A percentile compares a stretch with the other conserved stretches of the same genome.
Conservation (phyloP, 2,329 filamentous ascomycete genomes). For the Trichophyton schoenleinii region DNA sequence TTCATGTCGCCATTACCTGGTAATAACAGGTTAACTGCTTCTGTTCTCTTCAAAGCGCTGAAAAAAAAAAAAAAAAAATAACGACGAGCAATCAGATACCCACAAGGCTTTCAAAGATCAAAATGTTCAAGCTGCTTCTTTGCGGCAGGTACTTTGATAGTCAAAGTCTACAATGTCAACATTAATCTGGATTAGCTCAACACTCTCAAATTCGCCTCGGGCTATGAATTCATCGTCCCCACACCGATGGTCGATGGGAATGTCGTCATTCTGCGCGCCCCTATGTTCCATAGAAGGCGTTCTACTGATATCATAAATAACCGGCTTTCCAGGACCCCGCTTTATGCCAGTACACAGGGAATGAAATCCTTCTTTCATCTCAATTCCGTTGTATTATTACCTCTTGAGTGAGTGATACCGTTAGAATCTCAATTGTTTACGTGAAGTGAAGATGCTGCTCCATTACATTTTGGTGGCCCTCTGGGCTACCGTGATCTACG, state of each 20-base stretch:
- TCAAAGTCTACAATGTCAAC: too few relatives aligned
- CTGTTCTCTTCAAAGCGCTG: too few relatives aligned
- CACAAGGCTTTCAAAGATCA: too few relatives aligned
- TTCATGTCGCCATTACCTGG: too few relatives aligned
- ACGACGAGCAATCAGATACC: too few relatives aligned
- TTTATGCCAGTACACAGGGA: background rate
- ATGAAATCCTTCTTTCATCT: background rate
- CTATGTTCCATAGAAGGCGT: background rate
- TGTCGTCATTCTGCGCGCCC: background rate
- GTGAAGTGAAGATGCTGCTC: background rate
- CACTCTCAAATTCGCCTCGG: background rate
- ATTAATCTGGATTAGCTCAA: too few relatives aligned
- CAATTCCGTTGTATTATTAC: background rate
- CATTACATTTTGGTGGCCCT: conserved; percentile 5
- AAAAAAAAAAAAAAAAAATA: too few relatives aligned
- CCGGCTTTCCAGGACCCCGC: background rate
- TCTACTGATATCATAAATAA: background rate
- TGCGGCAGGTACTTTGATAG: too few relatives aligned
- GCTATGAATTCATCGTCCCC: background rate
- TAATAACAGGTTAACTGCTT: too few relatives aligned
- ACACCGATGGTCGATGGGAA: background rate
- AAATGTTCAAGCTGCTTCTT: too few relatives aligned
- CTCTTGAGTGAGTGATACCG: too few relatives aligned
- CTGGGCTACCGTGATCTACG: conserved; percentile 8
- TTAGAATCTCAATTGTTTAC: background rate